These are phyloP conservation scores for Tolypocladium inflatum DNA, from an alignment of 2,329 filamentous ascomycete genomes.

Conservation along the genomic window DNA sequence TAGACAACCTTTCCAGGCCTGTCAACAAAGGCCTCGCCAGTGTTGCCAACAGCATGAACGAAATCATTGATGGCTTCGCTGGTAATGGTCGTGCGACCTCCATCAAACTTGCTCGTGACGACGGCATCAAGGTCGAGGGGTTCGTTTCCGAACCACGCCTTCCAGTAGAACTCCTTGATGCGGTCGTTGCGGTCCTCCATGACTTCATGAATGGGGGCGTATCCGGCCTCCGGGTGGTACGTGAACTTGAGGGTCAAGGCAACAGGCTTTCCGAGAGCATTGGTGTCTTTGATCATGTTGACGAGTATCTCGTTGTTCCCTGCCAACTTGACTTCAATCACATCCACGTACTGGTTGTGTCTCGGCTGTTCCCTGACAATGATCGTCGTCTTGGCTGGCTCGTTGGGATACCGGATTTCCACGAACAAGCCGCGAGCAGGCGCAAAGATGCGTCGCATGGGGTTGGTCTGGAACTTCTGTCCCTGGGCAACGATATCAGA, in stretches of 20 bases:
- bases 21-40: slow-evolving; percentile 93
- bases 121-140: slow-evolving; percentile 72
- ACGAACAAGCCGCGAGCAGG: slow-evolving; percentile 81
- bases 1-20: slow-evolving; percentile 88
- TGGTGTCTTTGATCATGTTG: slow-evolving; percentile 89
- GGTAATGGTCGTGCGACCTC: slow-evolving; percentile 78
- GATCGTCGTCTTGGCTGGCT: slow-evolving; percentile 76
- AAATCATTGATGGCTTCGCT: slow-evolving; percentile 95
- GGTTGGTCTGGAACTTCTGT: slow-evolving; percentile 95
- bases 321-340: slow-evolving; percentile 72
- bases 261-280: slow-evolving; percentile 72
- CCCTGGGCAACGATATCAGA: slow-evolving; percentile 92
- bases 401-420: slow-evolving; percentile 74
- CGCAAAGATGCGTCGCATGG: slow-evolving; percentile 82
- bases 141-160: slow-evolving; percentile 91
- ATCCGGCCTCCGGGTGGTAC: slow-evolving; percentile 91
- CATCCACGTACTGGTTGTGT: slow-evolving; percentile 78
- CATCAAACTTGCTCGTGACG: slow-evolving; percentile 82
- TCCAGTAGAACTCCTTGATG: slow-evolving; percentile 99
- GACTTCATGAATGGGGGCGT: slow-evolving; percentile 93
- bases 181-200: slow-evolving; percentile 95
- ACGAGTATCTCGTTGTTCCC: slow-evolving; percentile 73
- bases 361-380: slow-evolving; percentile 79
- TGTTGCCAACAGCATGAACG: slow-evolving; percentile 97
- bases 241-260: slow-evolving; percentile 79